Evolutionary conservation across 176 grass and related monocot species (phyloP), one percentile per base, ranked within the genome.

Genomic region (Phoenix dactylifera): DNA sequence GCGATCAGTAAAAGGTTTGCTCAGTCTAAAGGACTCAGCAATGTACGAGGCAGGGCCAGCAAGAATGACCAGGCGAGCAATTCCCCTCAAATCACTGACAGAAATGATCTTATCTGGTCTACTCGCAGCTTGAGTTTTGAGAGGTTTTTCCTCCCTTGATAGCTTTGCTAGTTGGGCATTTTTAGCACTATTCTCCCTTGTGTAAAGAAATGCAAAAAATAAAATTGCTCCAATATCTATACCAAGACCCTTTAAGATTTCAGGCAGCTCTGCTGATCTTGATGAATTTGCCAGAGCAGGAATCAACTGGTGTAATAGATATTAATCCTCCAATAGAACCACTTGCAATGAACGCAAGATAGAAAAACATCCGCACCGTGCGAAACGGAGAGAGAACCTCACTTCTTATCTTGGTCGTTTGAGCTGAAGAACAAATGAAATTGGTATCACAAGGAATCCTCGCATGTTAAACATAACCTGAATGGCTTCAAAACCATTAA

Each of bases 281-380:
- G 78, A 65, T 6, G 91, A 82, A 65, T 72, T 60, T 7, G 58
- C 59, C 57, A 90, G 68, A 51, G 80, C 77, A 30, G 87, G 72
- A 53, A 96, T 59, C 64, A 90, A 76, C 62, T 50, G 5, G 86
- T 50, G 81, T 72, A 10, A 88, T 67, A 49, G 92, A 69, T 67
- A 96, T 96, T 67, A 96, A 63, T 16, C 68, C 81, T 10, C 92
- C 87, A 4, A 90, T 75, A 48, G 68, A 48, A 26, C 25, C 87
- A 65, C 83, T 96, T 14, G 86, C 92, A 56, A 85, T 88, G 74
- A 96, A 96, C 50, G 87, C 86, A 1, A 96, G 75, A 74, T 96
- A 96, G 79, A 96, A 96, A 78, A 96, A 96, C 92, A 96, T 96
- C 54, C 92, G 83, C 64, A 96, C 72, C 10, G 83, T 69, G 4